Percentiles rank a stretch among this genome's conserved stretches.
phyloP scores from a whole-genome alignment of 768 basidiomycete species.

The Antrodiella citrinella region DNA sequence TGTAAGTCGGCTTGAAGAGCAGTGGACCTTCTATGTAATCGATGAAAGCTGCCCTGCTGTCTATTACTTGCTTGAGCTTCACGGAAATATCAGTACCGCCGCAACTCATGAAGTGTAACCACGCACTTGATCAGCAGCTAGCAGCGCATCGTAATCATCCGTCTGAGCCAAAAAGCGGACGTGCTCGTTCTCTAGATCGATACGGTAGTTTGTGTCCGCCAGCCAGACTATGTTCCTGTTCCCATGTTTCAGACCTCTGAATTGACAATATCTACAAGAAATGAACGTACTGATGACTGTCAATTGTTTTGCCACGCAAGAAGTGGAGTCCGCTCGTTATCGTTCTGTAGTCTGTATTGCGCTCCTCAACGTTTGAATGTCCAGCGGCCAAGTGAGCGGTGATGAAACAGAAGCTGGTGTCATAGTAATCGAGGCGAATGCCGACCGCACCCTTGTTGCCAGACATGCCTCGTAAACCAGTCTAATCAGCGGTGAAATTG shows the following conservation, averaged over 20 bases:
- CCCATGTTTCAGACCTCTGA: neutral
- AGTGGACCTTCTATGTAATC: conserved; percentile 88
- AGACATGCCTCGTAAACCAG: conserved; percentile 88
- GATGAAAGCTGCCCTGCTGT: conserved; percentile 61
- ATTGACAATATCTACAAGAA: conserved; percentile 3
- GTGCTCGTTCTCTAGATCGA: conserved; percentile 76
- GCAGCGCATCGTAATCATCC: conserved; percentile 64
- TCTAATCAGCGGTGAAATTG: conserved; percentile 32
- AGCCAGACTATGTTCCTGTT: conserved; percentile 86
- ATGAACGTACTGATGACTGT: conserved; percentile 75
- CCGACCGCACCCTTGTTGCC: conserved; percentile 97
- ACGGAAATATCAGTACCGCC: neutral
- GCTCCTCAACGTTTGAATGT: conserved; percentile 80
- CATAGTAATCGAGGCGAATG: conserved; percentile 85
- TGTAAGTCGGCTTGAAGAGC: conserved; percentile 92
- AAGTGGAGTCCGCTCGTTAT: conserved; percentile 82
- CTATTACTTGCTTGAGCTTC: conserved; percentile 70
- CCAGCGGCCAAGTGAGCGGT: conserved; percentile 98
- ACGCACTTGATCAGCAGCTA: conserved; percentile 81
- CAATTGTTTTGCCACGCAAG: conserved; percentile 80
- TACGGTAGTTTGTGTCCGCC: conserved; percentile 93
- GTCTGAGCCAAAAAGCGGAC: conserved; percentile 59
- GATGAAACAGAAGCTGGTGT: conserved; percentile 90
- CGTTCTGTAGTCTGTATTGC: conserved; percentile 88
- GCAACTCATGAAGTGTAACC: neutral